Conservation (phyloP, 2,329 filamentous ascomycete species). For the Graphiopsis chlorocephala region DNA sequence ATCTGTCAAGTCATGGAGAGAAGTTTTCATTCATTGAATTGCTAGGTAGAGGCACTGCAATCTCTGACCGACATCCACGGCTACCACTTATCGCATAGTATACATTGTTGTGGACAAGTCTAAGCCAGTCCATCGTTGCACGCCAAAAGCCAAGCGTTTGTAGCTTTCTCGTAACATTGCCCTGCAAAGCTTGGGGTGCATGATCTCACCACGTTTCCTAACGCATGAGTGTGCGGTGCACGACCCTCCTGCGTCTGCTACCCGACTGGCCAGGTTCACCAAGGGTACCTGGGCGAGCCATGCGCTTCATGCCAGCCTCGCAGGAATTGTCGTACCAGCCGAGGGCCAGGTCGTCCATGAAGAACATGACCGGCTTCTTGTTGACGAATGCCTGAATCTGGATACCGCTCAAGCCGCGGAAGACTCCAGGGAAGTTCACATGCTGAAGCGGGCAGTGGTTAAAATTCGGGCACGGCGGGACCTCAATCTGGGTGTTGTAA, state of each 20-base stretch:
- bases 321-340: constrained; percentile 52
- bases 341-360: constrained; percentile 49
- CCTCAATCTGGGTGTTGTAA: constrained; percentile 39
- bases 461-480: constrained; percentile 42
- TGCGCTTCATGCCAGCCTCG: constrained; percentile 42
- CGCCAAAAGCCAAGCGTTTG: not conserved
- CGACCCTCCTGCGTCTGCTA: constrained; percentile 2
- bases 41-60: not conserved
- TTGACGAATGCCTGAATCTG: constrained; percentile 48
- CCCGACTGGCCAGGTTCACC: not conserved
- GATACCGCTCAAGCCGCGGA: constrained; percentile 46
- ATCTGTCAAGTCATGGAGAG: not conserved
- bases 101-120: not conserved
- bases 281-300: constrained; percentile 6
- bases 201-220: constrained; percentile 11
- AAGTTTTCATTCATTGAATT: not conserved
- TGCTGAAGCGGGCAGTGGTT: constrained; percentile 42
- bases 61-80: constrained; percentile 2
- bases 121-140: not conserved
- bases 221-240: constrained; percentile 13
- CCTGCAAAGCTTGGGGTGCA: not conserved
- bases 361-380: constrained; percentile 38
- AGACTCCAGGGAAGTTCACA: constrained; percentile 42
- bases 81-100: not conserved
- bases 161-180: not conserved